phyloP scores from a whole-genome alignment of 2,329 filamentous ascomycete genomes.

The Didymella keratinophila region DNA sequence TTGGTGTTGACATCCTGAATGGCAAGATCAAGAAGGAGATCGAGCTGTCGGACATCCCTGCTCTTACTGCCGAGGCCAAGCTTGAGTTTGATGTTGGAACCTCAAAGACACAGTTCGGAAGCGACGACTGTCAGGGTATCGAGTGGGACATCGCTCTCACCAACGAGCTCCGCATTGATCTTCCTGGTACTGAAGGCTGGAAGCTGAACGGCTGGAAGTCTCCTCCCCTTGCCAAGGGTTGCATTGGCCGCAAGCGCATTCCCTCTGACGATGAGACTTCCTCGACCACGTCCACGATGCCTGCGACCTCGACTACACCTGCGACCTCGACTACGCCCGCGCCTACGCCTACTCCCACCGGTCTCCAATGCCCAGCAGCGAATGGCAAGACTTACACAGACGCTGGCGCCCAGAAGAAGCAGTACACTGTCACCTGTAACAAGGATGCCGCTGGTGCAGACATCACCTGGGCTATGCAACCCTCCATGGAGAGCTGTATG shows the following conservation, averaged over 20 bases:
- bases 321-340: slow-evolving; percentile 2
- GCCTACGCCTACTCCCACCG: slow-evolving; percentile 3
- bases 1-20: slow-evolving; percentile 11
- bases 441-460: slow-evolving; percentile 8
- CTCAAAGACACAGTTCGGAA: slow-evolving; percentile 13
- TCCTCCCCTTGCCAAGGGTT: slow-evolving; percentile 13
- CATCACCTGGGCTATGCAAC: slow-evolving; percentile 5
- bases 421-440: slow-evolving; percentile 11
- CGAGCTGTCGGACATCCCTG: slow-evolving; percentile 16
- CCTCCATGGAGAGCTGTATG: slow-evolving; percentile 10
- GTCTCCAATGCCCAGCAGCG: slow-evolving; percentile 6
- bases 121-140: slow-evolving; percentile 16
- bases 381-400: slow-evolving; percentile 12
- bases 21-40: slow-evolving; percentile 14
- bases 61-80: slow-evolving; percentile 18
- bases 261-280: slow-evolving; percentile 1
- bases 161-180: slow-evolving; percentile 17
- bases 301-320: not conserved
- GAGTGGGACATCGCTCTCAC: slow-evolving; percentile 18
- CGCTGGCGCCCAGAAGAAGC: slow-evolving; percentile 4
- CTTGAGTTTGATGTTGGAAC: slow-evolving; percentile 16
- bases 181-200: slow-evolving; percentile 10
- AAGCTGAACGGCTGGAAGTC: slow-evolving; percentile 11
- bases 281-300: not conserved
- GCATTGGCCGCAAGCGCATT: slow-evolving; percentile 11